Conservation (phyloP, 2,329 filamentous ascomycete species). For the Aspergillus awamori region DNA sequence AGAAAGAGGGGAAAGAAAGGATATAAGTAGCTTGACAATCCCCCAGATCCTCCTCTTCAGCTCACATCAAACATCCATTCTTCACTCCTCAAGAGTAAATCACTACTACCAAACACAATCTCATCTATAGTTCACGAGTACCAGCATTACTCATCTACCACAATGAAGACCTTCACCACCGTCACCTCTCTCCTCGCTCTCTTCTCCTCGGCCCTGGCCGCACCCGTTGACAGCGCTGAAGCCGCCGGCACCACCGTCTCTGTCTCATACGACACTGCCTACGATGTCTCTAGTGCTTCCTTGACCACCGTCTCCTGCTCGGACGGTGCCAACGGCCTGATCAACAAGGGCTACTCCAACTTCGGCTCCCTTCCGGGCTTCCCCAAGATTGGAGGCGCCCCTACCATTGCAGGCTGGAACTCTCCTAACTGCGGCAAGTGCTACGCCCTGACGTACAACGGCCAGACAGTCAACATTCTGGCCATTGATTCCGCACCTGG, state of each 20-base stretch:
- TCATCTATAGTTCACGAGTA: background rate
- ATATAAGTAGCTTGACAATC: background rate
- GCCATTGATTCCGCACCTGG: conserved; percentile 51
- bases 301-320: conserved; percentile 56
- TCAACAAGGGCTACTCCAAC: conserved; percentile 38
- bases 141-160: background rate
- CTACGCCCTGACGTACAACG: conserved; percentile 53
- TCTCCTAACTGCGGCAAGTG: conserved; percentile 55
- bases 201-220: conserved; percentile 27
- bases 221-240: conserved; percentile 20
- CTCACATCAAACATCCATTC: background rate
- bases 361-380: conserved; percentile 51
- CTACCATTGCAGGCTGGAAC: conserved; percentile 53
- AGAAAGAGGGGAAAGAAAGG: background rate
- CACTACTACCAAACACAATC: background rate
- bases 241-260: conserved; percentile 28
- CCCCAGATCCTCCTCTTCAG: background rate
- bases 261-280: conserved; percentile 73
- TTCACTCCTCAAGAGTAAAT: background rate
- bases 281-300: conserved; percentile 62
- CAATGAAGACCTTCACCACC: conserved; percentile 32
- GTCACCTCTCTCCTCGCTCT: conserved; percentile 26
- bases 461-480: conserved; percentile 50
- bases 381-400: conserved; percentile 54
- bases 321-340: conserved; percentile 40